Base-by-base conservation (phyloP, 371 early-diverging fungal species). In the Coemansia sp. region DNA sequence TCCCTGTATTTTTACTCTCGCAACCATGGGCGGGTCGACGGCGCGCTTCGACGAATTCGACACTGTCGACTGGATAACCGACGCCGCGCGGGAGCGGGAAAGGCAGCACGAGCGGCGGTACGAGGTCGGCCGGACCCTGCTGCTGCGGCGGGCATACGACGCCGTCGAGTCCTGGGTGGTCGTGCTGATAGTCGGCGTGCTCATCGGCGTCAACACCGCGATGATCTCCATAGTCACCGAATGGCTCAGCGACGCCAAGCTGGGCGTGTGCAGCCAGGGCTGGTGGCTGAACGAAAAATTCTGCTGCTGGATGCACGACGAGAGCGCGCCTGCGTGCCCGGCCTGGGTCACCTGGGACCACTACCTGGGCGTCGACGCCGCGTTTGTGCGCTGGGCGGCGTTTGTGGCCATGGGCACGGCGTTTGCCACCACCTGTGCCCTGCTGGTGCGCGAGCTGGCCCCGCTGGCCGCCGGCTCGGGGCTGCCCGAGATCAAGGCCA, bases 1-100 rank as follows among this genome's bases (percentile, higher is more conserved):
- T 26, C 26, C 26, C 26, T 26, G 26, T 26, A 26, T 26, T 26
- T 26, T 26, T 26, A 26, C 26, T 26, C 26, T 26, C 26, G 26
- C 26, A 26, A 26, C 26, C 26, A 48, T 48, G 26, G 26, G 26
- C 16, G 31, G 48, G 63, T 63, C 49, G 13, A 75, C 67, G 26
- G 84, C 84, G 55, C 81, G 90, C 54, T 92, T 91, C 70, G 88
- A 92, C 63, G 93, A 93, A 68, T 93, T 90, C 65, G 87, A 86
- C 34, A 92, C 92, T n/a, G 90, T 90, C 63, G 89, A 96, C 77
- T 96, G 95, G 96, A 90, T 94, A 5, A 90, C 88, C 66, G 94
- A 94, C 77, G 84, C 85, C 35, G 86, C 88, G 60, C 81, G 87
- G 56, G 95, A 94, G 76, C 83, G 90, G n/a, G 81, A 86, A 26